Base-by-base conservation (phyloP, 305 asterid species). In the Fraxinus greggii region DNA sequence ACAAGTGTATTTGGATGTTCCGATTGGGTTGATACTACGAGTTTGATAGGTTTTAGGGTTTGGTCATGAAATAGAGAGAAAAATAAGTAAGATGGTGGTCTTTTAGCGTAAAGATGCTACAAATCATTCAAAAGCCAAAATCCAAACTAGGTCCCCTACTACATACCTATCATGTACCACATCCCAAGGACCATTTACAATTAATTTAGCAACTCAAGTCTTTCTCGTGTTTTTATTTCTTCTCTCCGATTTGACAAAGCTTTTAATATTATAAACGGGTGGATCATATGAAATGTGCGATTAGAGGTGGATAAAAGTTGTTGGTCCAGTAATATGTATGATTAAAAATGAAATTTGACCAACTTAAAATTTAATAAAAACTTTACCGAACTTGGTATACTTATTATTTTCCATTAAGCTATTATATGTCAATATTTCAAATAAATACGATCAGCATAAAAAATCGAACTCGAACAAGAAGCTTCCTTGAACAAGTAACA, bases 131-230 rank as follows among this genome's bases (percentile, higher is more conserved):
- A 76, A 82, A 78, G 81, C 77, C 80, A 76, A 75, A 86, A 76
- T 56, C 81, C 63, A 40, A 74, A 23, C 84, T 73, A 81, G 89
- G 87, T 81, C 89, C 89, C 91, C 88, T 75, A 61, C 84, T 54
- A 81, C 87, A 78, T 85, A 80, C 69, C 86, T 72, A 61, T 75
- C 80, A 79, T 83, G 77, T 80, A 77, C 72, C 28, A 38, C 29
- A 59, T 35, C 72, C 9, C 23, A 13, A 72, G 87, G 89, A 82
- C 89, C 89, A 82, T 42, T 80, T 78, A 45, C 10, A 67, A n/a
- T 48, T 80, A 79, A 77, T 79, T 84, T 77, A 35, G 15, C 79
- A 61, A 21, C 33, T 26, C 35, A 12, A 28, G 33, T 61, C 15
- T 23, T 23, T 59, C 13, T 59, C 69, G 21, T 48, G 2, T 15